Evolutionary conservation across 1,284 basidiomycete species (phyloP), one percentile per base, ranked within the genome.

Genomic region (Cryptococcus sp.): DNA sequence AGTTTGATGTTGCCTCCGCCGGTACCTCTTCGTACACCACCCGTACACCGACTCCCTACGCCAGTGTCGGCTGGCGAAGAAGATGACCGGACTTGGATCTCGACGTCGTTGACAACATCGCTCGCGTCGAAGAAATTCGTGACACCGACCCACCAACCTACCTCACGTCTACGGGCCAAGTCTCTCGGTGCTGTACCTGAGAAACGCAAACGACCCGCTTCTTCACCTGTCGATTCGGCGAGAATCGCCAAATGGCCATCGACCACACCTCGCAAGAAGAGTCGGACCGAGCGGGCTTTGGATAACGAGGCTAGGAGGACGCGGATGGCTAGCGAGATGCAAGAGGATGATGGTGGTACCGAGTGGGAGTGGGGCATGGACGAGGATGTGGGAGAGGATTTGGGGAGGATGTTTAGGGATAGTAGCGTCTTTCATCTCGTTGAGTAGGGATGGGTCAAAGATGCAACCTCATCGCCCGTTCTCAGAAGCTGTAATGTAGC

Each of bases 311-410:
- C n/a, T n/a, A 57, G 33, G 57, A 47, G 2, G 48, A 50, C n/a
- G n/a, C n/a, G n/a, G n/a, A n/a, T n/a, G n/a, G 43, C 56, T n/a
- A 58, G 59, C 37, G 37, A 49, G 21, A 19, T 53, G 18, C 55
- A 41, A 23, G 59, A 66, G 39, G 65, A 61, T 21, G 56, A 49
- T n/a, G 59, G 60, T n/a, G n/a, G n/a, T n/a, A n/a, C n/a, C n/a
- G n/a, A n/a, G 3, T 41, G 62, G 39, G 62, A 65, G 42, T 69
- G 66, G 66, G 66, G 66, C 23, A 43, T 69, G 47, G 66, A 67
- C 43, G 62, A 65, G 40, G 65, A 69, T 45, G 60, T 53, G 5
- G 55, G 56, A 2, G 50, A 59, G 19, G 57, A 62, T 40, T 48
- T 57, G 9, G 62, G 58, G 23, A 61, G 64, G 41, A 42, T 54